phyloP scores from a whole-genome alignment of 163 green algal genomes.

The Volvox carteri region DNA sequence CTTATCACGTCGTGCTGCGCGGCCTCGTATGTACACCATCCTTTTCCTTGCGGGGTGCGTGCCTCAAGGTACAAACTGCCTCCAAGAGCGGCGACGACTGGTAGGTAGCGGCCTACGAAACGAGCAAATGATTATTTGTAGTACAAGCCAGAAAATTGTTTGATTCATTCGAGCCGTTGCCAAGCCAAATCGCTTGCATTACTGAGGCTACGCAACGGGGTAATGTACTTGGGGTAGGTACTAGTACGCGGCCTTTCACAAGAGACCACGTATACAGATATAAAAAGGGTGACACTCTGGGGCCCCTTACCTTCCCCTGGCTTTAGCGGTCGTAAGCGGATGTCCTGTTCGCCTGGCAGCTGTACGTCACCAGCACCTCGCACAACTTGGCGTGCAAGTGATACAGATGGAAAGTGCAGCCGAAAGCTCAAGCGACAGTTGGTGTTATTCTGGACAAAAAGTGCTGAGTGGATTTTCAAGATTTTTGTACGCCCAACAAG shows the following conservation, averaged over 20 bases:
- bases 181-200: too few species aligned
- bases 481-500: constrained; percentile 87
- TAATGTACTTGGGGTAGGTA: too few species aligned
- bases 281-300: too few species aligned
- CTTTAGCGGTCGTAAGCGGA: constrained; percentile 69
- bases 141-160: background rate
- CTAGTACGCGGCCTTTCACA: too few species aligned
- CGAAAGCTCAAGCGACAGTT: constrained; percentile 73
- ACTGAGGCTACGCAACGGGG: too few species aligned
- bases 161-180: too few species aligned
- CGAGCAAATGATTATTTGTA: too few species aligned
- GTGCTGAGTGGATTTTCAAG: constrained; percentile 72
- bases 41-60: constrained; percentile 38
- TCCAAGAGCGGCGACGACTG: constrained; percentile 81
- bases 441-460: constrained; percentile 79
- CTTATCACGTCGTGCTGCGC: constrained; percentile 83
- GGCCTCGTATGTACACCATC: constrained; percentile 63
- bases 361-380: constrained; percentile 46
- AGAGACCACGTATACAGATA: too few species aligned
- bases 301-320: constrained; percentile 64
- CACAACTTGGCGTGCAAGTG: constrained; percentile 68
- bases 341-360: constrained; percentile 63
- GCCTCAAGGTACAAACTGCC: constrained; percentile 83
- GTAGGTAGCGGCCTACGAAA: constrained; percentile 80
- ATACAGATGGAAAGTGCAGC: constrained; percentile 79